These are phyloP conservation scores for Russula griseocarnosa DNA, from an alignment of 768 basidiomycete genomes.

Conservation along the genomic window DNA sequence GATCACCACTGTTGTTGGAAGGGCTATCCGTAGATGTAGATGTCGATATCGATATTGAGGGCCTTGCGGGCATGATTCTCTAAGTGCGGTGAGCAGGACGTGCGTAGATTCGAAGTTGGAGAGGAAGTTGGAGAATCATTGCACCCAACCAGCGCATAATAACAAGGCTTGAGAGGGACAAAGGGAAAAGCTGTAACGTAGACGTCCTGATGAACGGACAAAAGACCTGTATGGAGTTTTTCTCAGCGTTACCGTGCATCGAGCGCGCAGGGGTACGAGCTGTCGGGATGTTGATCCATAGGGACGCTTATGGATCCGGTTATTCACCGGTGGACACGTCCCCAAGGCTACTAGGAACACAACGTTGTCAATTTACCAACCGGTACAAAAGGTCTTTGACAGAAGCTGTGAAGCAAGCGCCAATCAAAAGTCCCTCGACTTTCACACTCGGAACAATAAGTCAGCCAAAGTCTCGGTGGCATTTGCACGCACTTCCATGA, in stretches of 20 bases:
- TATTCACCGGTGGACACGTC: background rate
- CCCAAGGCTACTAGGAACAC: slow-evolving; percentile 11
- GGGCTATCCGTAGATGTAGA: background rate
- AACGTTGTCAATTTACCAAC: background rate
- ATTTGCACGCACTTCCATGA: background rate
- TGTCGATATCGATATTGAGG: background rate
- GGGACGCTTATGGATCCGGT: slow-evolving; percentile 5
- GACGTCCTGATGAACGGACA: background rate
- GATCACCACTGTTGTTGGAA: background rate
- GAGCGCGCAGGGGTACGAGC: slow-evolving; percentile 4
- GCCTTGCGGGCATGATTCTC: background rate
- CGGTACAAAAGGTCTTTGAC: background rate
- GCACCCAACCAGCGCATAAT: background rate
- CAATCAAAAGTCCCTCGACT: background rate
- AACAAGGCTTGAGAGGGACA: slow-evolving; percentile 6
- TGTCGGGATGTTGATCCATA: slow-evolving; percentile 4
- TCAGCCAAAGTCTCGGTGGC: background rate
- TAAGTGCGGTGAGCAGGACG: background rate
- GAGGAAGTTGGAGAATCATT: background rate
- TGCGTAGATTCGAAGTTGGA: background rate
- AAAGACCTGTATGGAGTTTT: background rate
- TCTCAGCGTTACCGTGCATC: background rate
- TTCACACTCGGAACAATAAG: background rate
- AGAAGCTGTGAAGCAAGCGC: background rate
- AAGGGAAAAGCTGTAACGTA: background rate